Conservation (phyloP, 2,329 filamentous ascomycete species). For the Talaromyces sp. region DNA sequence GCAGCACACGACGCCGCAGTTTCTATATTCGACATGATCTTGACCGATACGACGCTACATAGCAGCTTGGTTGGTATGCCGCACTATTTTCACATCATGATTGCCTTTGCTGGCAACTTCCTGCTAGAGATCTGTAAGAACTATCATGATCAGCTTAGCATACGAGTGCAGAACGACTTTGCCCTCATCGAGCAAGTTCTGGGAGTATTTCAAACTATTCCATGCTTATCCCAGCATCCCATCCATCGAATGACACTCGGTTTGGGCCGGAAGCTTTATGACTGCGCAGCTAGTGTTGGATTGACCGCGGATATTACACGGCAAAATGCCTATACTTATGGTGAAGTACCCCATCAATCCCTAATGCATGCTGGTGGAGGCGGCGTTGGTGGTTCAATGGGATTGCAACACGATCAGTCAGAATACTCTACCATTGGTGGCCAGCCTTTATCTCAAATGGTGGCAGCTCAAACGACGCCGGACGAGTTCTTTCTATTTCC, state of each 20-base stretch:
- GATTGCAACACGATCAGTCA: background rate
- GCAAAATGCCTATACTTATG: background rate
- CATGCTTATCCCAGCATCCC: slow-evolving; percentile 9
- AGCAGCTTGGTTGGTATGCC: slow-evolving; percentile 35
- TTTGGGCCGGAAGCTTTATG: slow-evolving; percentile 6
- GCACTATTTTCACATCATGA: slow-evolving; percentile 40
- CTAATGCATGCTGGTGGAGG: background rate
- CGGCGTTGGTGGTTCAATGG: background rate
- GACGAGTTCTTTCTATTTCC: slow-evolving; percentile 11
- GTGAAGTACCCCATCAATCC: background rate
- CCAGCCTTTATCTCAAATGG: background rate
- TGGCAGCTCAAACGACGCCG: slow-evolving; percentile 6
- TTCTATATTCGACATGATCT: slow-evolving; percentile 33
- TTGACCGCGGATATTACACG: background rate
- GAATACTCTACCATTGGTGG: background rate
- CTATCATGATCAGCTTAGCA: slow-evolving; percentile 10
- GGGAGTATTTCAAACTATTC: slow-evolving; percentile 1
- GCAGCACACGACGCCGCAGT: slow-evolving; percentile 31
- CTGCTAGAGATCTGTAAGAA: slow-evolving; percentile 34
- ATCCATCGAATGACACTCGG: slow-evolving; percentile 10
- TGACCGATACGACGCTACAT: slow-evolving; percentile 35
- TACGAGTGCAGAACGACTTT: slow-evolving; percentile 3
- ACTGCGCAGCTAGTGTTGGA: slow-evolving; percentile 2
- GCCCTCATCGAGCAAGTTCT: slow-evolving; percentile 10
- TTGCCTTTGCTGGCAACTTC: slow-evolving; percentile 40